phyloP scores from a whole-genome alignment of 306 rosid genomes.

The Acacia confusa region DNA sequence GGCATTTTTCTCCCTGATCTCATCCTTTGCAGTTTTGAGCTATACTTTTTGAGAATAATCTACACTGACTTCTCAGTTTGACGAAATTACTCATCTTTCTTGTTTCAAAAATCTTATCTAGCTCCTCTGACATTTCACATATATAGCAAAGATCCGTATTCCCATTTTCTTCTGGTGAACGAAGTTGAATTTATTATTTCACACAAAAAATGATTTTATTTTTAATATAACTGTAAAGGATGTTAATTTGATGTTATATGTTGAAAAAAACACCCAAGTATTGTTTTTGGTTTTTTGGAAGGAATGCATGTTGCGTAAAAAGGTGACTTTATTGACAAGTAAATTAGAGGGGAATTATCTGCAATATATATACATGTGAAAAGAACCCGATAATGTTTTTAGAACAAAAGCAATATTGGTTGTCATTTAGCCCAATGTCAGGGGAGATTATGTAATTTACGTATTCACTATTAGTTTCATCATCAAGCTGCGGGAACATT shows the following conservation, averaged over 20 bases:
- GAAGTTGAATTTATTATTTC: neutral
- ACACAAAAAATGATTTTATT: neutral
- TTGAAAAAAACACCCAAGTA: neutral
- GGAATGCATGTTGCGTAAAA: neutral
- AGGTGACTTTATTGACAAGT: neutral
- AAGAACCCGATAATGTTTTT: neutral
- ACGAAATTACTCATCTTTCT: neutral
- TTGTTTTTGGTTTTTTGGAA: neutral
- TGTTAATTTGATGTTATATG: neutral
- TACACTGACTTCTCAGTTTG: neutral
- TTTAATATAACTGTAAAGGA: neutral
- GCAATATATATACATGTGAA: neutral
- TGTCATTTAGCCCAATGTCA: neutral
- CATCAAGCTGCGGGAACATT: neutral
- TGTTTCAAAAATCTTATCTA: neutral
- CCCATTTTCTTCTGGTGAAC: neutral
- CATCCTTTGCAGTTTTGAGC: neutral
- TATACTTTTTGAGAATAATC: constrained; percentile 5
- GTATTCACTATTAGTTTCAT: neutral
- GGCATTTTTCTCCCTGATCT: neutral
- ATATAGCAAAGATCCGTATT: neutral
- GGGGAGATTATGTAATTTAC: neutral
- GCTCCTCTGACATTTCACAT: neutral
- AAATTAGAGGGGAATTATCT: neutral
- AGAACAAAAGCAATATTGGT: neutral